These are phyloP conservation scores for Laguncularia racemosa DNA, from an alignment of 345 rosid species.

Conservation along the genomic window DNA sequence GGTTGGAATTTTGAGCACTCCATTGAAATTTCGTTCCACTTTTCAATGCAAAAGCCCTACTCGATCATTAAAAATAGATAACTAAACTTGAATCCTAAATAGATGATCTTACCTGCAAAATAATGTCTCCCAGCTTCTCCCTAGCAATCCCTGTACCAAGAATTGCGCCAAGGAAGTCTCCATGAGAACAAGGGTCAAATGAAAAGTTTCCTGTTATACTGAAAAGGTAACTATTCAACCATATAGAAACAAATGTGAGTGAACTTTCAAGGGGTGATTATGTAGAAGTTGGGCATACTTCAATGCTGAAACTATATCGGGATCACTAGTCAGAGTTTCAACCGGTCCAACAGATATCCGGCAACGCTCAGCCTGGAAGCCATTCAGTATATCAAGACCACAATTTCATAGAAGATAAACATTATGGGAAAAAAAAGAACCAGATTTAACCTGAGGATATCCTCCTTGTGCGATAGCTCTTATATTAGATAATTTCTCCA, in stretches of 20 bases:
- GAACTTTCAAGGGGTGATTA: too few relatives aligned
- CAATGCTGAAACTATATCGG: conserved; percentile 67
- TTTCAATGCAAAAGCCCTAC: neutral
- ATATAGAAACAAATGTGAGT: conserved; percentile 2
- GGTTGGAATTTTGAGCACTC: too few relatives aligned
- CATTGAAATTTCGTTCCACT: neutral
- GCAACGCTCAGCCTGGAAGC: conserved; percentile 80
- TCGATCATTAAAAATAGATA: conserved; percentile 1
- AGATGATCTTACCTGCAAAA: conserved; percentile 58
- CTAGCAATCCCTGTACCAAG: conserved; percentile 85
- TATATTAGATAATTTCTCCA: conserved; percentile 61
- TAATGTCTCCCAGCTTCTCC: conserved; percentile 85
- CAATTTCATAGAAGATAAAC: neutral
- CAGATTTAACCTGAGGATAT: conserved; percentile 65
- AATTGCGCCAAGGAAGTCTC: conserved; percentile 91
- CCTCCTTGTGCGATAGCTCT: conserved; percentile 76
- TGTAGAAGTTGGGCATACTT: conserved; percentile 26
- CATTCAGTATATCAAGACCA: conserved; percentile 9
- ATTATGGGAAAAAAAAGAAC: conserved; percentile 4
- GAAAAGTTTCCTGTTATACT: conserved; percentile 78
- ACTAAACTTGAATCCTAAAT: neutral
- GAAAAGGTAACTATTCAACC: conserved; percentile 12
- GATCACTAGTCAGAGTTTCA: conserved; percentile 48
- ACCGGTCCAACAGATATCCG: conserved; percentile 79
- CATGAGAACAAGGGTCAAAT: conserved; percentile 78